phyloP scores from a whole-genome alignment of 352 stramenopile genomes.

The Globisporangium irregulare region DNA sequence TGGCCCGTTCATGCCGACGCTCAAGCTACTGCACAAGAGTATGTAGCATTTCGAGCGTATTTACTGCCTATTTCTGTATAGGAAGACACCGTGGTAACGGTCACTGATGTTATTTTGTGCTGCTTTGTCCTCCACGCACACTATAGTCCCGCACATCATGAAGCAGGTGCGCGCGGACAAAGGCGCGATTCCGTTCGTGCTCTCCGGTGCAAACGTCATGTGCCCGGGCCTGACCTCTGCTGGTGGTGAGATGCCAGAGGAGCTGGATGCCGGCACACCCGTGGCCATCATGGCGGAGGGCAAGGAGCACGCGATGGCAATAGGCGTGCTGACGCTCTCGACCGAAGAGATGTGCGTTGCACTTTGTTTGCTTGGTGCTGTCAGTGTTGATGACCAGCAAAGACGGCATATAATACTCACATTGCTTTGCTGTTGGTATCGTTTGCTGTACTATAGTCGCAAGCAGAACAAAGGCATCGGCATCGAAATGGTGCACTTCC shows the following conservation, averaged over 20 bases:
- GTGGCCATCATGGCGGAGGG: slow-evolving; percentile 97
- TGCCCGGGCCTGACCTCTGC: slow-evolving; percentile 96
- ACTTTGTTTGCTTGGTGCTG: background rate
- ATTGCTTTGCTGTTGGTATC: slow-evolving; percentile 1
- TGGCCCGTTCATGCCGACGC: slow-evolving; percentile 95
- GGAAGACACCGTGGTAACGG: too few species aligned
- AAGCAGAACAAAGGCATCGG: slow-evolving; percentile 96
- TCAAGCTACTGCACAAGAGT: slow-evolving; percentile 95
- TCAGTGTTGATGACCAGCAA: background rate
- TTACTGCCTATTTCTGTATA: background rate
- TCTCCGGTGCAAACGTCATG: slow-evolving; percentile 99
- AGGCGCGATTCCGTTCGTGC: slow-evolving; percentile 96
- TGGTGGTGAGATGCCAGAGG: slow-evolving; percentile 91
- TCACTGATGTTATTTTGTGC: background rate
- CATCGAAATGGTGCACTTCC: slow-evolving; percentile 96
- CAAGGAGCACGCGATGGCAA: slow-evolving; percentile 96
- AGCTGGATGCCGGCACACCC: slow-evolving; percentile 76
- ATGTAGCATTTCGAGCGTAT: background rate
- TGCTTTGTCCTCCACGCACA: background rate
- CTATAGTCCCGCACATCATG: slow-evolving; percentile 89
- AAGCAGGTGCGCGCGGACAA: slow-evolving; percentile 94
- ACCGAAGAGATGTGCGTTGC: slow-evolving; percentile 92
- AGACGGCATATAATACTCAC: background rate
- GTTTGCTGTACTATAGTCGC: slow-evolving; percentile 43
- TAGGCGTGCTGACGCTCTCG: slow-evolving; percentile 96